Evolutionary conservation across 2,329 filamentous ascomycete genomes (phyloP).

Genomic region (Seiridium unicorne): DNA sequence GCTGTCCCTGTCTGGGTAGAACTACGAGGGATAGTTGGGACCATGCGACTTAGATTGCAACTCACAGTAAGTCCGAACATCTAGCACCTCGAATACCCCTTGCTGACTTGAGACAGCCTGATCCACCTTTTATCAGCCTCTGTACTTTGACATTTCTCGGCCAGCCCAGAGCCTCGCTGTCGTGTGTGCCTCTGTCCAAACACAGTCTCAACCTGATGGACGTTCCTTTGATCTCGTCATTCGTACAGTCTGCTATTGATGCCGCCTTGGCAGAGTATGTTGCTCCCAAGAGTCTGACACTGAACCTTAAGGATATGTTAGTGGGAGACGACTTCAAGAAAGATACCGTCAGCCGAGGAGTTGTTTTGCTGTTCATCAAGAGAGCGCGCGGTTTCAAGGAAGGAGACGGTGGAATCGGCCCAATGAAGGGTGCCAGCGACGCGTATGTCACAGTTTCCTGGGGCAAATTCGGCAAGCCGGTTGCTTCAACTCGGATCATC

Average conservation of each 20-base stretch:
- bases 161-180: slow-evolving; percentile 69
- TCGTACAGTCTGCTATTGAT: slow-evolving; percentile 72
- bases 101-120: slow-evolving; percentile 38
- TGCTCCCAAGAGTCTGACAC: slow-evolving; percentile 70
- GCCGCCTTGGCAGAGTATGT: slow-evolving; percentile 75
- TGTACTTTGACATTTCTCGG: slow-evolving; percentile 74
- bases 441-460: slow-evolving; percentile 71
- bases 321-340: slow-evolving; percentile 79
- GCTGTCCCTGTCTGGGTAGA: slow-evolving; percentile 71
- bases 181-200: slow-evolving; percentile 68
- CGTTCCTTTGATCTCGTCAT: slow-evolving; percentile 70
- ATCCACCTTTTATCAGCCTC: slow-evolving; percentile 75
- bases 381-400: slow-evolving; percentile 69
- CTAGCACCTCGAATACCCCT: too few relatives aligned
- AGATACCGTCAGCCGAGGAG: slow-evolving; percentile 63
- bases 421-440: slow-evolving; percentile 64
- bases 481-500: slow-evolving; percentile 66
- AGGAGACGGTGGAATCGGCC: slow-evolving; percentile 62
- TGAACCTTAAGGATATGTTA: slow-evolving; percentile 76
- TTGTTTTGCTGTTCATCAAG: slow-evolving; percentile 66
- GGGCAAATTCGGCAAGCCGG: slow-evolving; percentile 73
- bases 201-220: slow-evolving; percentile 73
- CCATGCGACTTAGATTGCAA: slow-evolving; percentile 66
- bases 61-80: slow-evolving; percentile 41
- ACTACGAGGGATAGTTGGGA: slow-evolving; percentile 69